These are phyloP conservation scores for Crinitomyces ghanaensis DNA, from an alignment of 805 yeast genomes.

Conservation along the genomic window DNA sequence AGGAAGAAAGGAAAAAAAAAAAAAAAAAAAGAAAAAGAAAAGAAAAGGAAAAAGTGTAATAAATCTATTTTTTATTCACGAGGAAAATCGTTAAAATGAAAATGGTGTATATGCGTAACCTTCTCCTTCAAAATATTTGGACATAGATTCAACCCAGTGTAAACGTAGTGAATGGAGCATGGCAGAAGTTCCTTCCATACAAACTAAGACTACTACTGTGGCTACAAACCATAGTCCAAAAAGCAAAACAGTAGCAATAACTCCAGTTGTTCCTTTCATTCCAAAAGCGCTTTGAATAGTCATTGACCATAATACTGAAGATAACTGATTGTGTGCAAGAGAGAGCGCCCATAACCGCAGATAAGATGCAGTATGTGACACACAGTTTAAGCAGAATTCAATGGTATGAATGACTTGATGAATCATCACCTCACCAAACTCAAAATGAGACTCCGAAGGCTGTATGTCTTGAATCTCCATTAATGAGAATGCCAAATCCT, in stretches of 20 bases:
- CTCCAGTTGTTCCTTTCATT: slow-evolving; percentile 52
- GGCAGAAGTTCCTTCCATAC: slow-evolving; percentile 98
- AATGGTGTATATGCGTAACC: slow-evolving; percentile 86
- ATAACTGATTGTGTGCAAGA: slow-evolving; percentile 90
- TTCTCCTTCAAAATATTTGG: slow-evolving; percentile 95
- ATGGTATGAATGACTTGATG: slow-evolving; percentile 97
- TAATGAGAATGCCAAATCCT: slow-evolving; percentile 23
- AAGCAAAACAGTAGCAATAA: slow-evolving; percentile 56
- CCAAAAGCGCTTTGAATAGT: slow-evolving; percentile 76
- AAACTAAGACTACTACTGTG: slow-evolving; percentile 81
- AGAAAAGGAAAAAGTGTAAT: slow-evolving; percentile 1
- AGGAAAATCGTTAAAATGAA: slow-evolving; percentile 47
- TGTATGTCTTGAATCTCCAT: slow-evolving; percentile 27
- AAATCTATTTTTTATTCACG: background rate
- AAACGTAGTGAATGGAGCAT: slow-evolving; percentile 94
- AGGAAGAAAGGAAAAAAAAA: background rate
- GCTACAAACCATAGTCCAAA: slow-evolving; percentile 94
- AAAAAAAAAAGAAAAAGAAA: slow-evolving; percentile 1
- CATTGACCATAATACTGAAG: slow-evolving; percentile 92
- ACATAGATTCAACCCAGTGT: slow-evolving; percentile 99
- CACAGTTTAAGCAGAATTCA: slow-evolving; percentile 93
- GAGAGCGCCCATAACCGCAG: slow-evolving; percentile 95
- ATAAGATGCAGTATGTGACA: slow-evolving; percentile 94
- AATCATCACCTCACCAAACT: slow-evolving; percentile 88
- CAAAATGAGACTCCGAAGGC: slow-evolving; percentile 40